Base-by-base conservation (phyloP, 2,329 filamentous ascomycete species). In the Cercospora citrullina region DNA sequence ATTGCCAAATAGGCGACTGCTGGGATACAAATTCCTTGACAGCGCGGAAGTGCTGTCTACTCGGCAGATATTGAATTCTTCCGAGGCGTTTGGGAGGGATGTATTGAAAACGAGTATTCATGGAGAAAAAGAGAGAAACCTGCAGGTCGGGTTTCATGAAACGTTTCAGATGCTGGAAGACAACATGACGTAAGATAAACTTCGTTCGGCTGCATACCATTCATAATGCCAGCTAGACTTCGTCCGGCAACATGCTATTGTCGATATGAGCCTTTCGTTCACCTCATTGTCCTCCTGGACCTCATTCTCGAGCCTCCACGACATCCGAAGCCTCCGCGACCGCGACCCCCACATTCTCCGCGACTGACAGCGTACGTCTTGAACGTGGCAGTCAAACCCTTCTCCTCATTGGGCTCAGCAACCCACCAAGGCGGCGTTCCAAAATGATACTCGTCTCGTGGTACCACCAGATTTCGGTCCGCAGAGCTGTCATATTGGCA, bases 391-490 rank as follows among this genome's bases (percentile, higher is more conserved):
- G 31, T 62, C 36, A 33, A 9, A 23, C 12, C 18, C 10, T 51
- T 31, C n/a, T 28, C 45, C 39, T 63, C 45, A 8, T 31, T n/a
- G 7, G 45, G 61, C n/a, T 48, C 61, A 12, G 23, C 28, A 16
- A 55, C 18, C 30, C n/a, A 51, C 60, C 55, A 36, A 26, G 55
- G 60, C 8, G 39, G 42, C 60, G 21, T 55, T 21, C 36, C 39
- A 12, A 55, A 9, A 6, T 21, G 39, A 14, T 12, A 28, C n/a
- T 10, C 6, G 23, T 21, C n/a, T 18, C 2, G 5, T 21, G 45
- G 61, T 26, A 48, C 21, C 28, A 63, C 48, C 23, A 55, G 9
- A 39, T 63, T 63, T 10, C 61, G 42, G 6, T 63, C 61, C n/a
- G 61, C 45, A 18, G 28, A 23, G 16, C 45, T 57, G 10, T 48